Conservation (phyloP, 2,329 filamentous ascomycete species). For the Trichoderma sp. region DNA sequence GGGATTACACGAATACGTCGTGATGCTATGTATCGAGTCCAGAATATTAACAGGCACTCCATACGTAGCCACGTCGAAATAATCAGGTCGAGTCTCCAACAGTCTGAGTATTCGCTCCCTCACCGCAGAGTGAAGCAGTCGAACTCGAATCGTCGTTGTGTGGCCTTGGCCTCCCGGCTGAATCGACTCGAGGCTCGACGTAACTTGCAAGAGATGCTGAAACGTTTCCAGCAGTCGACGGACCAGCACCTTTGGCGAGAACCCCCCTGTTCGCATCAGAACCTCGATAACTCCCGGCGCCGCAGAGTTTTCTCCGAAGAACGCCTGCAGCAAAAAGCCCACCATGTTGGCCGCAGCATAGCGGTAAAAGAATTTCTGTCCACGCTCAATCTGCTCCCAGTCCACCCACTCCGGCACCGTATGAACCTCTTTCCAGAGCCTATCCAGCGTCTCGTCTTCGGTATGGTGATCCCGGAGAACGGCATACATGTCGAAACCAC, state of each 20-base stretch:
- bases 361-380: constrained; percentile 63
- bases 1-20: constrained; percentile 60
- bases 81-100: constrained; percentile 50
- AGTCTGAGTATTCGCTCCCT: constrained; percentile 61
- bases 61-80: constrained; percentile 57
- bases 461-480: constrained; percentile 7
- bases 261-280: constrained; percentile 64
- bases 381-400: constrained; percentile 63
- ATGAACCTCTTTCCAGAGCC: constrained; percentile 59
- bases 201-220: constrained; percentile 54
- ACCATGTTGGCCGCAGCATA: constrained; percentile 62
- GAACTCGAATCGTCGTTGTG: constrained; percentile 60
- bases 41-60: constrained; percentile 65
- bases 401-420: constrained; percentile 64
- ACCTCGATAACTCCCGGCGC: constrained; percentile 62
- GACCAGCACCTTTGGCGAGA: constrained; percentile 58
- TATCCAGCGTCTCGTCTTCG: constrained; percentile 31
- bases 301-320: constrained; percentile 42
- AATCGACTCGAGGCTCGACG: constrained; percentile 54
- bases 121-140: constrained; percentile 64
- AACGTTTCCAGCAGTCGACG: constrained; percentile 52
- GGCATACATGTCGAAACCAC: constrained; percentile 14
- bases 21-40: constrained; percentile 62
- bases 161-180: constrained; percentile 62
- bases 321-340: constrained; percentile 41